Conservation (phyloP, 495 filamentous ascomycete genomes). For the Annulohypoxylon maeteangense region DNA sequence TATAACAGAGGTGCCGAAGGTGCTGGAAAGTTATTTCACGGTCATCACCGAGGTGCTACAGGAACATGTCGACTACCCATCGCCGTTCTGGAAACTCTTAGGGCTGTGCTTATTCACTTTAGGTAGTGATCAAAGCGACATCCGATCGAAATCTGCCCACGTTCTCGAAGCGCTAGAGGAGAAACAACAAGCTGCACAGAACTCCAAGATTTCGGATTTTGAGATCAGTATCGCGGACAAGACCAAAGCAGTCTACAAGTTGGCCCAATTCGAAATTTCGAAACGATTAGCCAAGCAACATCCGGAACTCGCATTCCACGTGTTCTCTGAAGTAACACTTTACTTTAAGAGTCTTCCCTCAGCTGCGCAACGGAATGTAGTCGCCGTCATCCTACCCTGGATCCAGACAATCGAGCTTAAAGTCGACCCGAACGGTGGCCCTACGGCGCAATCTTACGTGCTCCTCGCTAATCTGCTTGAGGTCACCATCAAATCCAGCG, state of each 20-base stretch:
- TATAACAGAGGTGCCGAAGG: conserved; percentile 76
- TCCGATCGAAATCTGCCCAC: conserved; percentile 87
- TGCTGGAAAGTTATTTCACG: conserved; percentile 94
- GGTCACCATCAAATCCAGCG: conserved; percentile 92
- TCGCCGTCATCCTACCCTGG: conserved; percentile 95
- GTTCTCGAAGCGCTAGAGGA: conserved; percentile 86
- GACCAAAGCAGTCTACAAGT: conserved; percentile 96
- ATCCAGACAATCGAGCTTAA: conserved; percentile 93
- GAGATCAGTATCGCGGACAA: conserved; percentile 99
- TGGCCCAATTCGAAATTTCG: conserved; percentile 96
- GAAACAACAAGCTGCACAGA: conserved; percentile 73
- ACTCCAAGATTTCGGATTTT: conserved; percentile 92
- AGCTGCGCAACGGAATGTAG: conserved; percentile 88
- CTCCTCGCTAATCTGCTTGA: conserved; percentile 95
- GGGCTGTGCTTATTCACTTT: conserved; percentile 89
- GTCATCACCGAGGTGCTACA: conserved; percentile 88
- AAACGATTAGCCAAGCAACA: conserved; percentile 89
- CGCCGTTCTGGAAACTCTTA: conserved; percentile 90
- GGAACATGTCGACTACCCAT: conserved; percentile 79
- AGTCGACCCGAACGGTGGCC: conserved; percentile 92
- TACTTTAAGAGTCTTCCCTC: conserved; percentile 88
- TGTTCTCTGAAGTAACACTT: conserved; percentile 92
- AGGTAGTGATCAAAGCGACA: conserved; percentile 87
- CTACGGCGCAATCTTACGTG: conserved; percentile 91
- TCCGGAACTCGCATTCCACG: conserved; percentile 85